Evolutionary conservation across 2,329 filamentous ascomycete species (phyloP).

Genomic region (Ilyonectria mors-panacis): DNA sequence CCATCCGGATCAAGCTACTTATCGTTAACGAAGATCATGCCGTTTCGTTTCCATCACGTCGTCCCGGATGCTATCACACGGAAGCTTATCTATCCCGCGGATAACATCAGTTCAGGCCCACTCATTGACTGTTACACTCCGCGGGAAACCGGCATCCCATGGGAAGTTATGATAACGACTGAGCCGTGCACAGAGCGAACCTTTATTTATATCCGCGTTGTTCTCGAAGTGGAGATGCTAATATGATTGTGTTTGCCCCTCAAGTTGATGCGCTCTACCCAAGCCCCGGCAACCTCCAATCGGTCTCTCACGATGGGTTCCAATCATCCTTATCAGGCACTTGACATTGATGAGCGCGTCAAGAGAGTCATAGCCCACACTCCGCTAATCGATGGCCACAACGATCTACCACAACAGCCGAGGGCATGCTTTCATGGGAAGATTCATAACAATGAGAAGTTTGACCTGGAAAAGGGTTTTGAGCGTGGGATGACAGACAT

Average conservation of each 20-base stretch:
- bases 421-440: conserved; percentile 48
- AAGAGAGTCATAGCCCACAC: conserved; percentile 47
- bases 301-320: not conserved
- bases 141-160: not conserved
- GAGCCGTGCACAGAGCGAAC: not conserved
- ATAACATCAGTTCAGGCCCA: conserved; percentile 6
- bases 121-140: not conserved
- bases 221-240: not conserved
- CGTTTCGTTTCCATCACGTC: not conserved
- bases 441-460: conserved; percentile 52
- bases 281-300: not conserved
- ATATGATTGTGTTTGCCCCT: not conserved
- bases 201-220: not conserved
- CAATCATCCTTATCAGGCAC: conserved; percentile 16
- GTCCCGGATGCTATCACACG: not conserved
- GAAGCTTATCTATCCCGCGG: conserved; percentile 4
- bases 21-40: not conserved
- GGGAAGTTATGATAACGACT: not conserved
- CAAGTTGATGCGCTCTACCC: not conserved
- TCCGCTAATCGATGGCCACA: conserved; percentile 55
- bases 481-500: conserved; percentile 53
- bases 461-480: conserved; percentile 51
- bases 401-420: conserved; percentile 51
- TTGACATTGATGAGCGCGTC: conserved; percentile 46
- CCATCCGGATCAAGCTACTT: not conserved